Base-by-base conservation (phyloP, 2,329 filamentous ascomycete species). In the Huntiella omanensis region DNA sequence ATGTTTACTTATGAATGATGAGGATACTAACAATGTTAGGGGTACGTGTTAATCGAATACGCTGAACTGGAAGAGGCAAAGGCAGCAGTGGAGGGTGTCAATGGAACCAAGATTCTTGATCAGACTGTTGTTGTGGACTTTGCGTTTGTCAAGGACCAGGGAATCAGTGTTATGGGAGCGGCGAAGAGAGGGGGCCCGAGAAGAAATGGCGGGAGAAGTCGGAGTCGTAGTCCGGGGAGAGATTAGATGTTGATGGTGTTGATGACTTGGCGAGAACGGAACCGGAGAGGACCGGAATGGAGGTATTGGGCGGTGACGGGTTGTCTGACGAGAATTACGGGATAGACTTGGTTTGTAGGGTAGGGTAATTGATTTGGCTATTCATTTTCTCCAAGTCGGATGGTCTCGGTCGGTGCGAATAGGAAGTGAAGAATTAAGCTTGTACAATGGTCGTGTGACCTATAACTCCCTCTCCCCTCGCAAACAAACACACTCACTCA, bases 11-110 rank as follows among this genome's bases (percentile, higher is more conserved):
- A 45, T 33, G 17, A 4, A n/a, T 4, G 15, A 13, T 19, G 38
- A 10, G 3, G 12, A 15, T 37, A n/a, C 43, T 45, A 45, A 45
- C 34, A 16, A 38, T 7, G 22, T 28, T 51, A 88, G 83, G 83
- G 83, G 53, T 91, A 91, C 62, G 83, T 80, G 28, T 64, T 91
- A 54, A 87, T 91, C 60, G 84, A 91, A 60, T 91, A 86, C 62
- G 69, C 81, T 1, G 88, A 83, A 1, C 67, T 86, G 36, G 71
- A 77, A 52, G 83, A 91, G 60, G 83, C 83, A 11, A 75, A 80
- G 52, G 80, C 79, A n/a, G 83, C 83, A 39, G 84, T 91, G 56
- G 77, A 85, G 59, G 79, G 77, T 55, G 80, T 80, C n/a, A 73
- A 91, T 60, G 68, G 76, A 52, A 75, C 77, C 37, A 83, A 87